Evolutionary conservation across 495 filamentous ascomycete species (phyloP), one percentile per base, ranked within the genome.

Genomic region (Staphylotrichum longicolle): DNA sequence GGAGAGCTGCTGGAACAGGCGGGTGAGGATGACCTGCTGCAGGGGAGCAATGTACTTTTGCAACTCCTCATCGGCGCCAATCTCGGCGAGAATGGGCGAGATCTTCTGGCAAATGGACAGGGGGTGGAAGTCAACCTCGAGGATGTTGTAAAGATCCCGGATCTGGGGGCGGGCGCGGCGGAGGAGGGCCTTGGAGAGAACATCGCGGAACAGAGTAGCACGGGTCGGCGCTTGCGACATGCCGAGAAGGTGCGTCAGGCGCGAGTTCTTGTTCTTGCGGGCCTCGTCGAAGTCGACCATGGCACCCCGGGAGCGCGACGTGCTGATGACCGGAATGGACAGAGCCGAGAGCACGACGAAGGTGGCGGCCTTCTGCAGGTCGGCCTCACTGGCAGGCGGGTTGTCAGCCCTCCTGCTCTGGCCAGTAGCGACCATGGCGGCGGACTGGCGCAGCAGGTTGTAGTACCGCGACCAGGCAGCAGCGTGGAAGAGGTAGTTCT

Each of bases 31-130:
- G 71, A 98, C 94, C 80, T 98, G 94, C 76, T 98, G 95, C 56
- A 98, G 83, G 58, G 94, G 94, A 52, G 87, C 72, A 63, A 98
- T 88, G 72, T 98, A 98, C 76, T 93, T 94, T 78, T 93, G 86
- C 92, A 98, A 94, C 70, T 98, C 93, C 44, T 90, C 83, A 68
- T 98, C 94, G 60, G 88, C 86, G 63, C 94, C 94, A 72, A 98
- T 97, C 81, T 98, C 83, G 71, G 87, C 83, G 20, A 98, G 82
- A 68, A 98, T 97, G 46, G 94, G 94, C 30, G 93, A 96, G 57
- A 98, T 97, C 85, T 96, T 98, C 77, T 95, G 88, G 87, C 94
- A 98, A 74, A 98, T 98, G 33, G 92, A 96, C 47, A 98, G 84
- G 46, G 94, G 94, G 74, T 98, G 94, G 83, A 98, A 98, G 75